These are phyloP conservation scores for Astraeus odoratus DNA, from an alignment of 768 basidiomycete species.

Conservation along the genomic window DNA sequence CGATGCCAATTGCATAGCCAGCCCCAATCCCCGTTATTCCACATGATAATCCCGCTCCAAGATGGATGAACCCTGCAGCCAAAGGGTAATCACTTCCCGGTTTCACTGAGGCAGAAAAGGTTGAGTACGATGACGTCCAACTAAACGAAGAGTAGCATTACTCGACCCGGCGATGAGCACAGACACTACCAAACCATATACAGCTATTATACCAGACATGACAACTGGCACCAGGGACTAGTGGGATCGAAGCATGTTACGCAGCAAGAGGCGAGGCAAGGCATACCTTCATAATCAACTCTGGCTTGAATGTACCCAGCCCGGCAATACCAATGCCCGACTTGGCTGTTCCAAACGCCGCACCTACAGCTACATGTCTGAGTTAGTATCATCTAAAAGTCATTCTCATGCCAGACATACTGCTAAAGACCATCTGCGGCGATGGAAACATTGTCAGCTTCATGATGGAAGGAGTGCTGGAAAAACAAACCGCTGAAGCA, in stretches of 20 bases:
- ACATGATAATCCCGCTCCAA: constrained; percentile 87
- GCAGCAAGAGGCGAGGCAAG: not conserved
- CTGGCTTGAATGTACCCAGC: constrained; percentile 87
- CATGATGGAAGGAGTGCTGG: not conserved
- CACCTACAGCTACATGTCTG: constrained; percentile 65
- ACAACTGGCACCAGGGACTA: constrained; percentile 95
- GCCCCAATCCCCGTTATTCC: constrained; percentile 89
- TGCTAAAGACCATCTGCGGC: constrained; percentile 91
- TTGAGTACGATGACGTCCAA: constrained; percentile 9
- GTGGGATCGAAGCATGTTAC: not conserved
- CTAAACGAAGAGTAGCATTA: constrained; percentile 26
- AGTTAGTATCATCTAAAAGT: constrained; percentile 8
- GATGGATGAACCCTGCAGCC: constrained; percentile 84
- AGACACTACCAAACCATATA: constrained; percentile 93
- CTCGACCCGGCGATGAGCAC: constrained; percentile 78
- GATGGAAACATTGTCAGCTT: constrained; percentile 9
- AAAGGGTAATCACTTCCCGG: constrained; percentile 66
- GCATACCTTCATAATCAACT: constrained; percentile 93
- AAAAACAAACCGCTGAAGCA: constrained; percentile 69
- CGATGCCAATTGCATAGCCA: constrained; percentile 90
- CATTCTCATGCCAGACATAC: constrained; percentile 44
- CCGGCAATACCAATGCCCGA: constrained; percentile 97
- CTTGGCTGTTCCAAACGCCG: constrained; percentile 95
- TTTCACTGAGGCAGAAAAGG: constrained; percentile 40
- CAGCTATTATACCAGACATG: constrained; percentile 97